Conservation (phyloP, 345 rosid species). For the Moricandia moricandioides region DNA sequence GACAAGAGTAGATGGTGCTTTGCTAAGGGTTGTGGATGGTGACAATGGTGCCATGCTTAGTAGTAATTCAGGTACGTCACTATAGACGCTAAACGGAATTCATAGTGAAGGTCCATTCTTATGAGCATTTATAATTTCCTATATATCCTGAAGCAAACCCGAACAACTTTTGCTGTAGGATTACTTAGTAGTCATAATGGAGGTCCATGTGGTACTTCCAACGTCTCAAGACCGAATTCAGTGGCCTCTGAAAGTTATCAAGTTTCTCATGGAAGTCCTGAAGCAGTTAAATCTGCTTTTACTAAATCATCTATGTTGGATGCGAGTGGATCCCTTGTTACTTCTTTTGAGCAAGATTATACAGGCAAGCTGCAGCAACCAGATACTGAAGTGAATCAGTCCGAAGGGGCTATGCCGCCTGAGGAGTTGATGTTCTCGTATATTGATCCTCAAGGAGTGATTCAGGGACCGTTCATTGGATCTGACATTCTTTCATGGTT, state of each 20-base stretch:
- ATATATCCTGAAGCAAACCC: conserved; percentile 2
- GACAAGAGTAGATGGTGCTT: conserved; percentile 35
- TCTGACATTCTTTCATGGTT: conserved; percentile 80
- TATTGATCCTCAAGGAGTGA: conserved; percentile 81
- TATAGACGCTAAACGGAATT: background rate
- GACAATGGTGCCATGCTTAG: conserved; percentile 2
- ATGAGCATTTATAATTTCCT: background rate
- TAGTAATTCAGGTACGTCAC: conserved; percentile 24
- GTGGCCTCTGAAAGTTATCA: conserved; percentile 21
- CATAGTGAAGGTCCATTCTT: background rate
- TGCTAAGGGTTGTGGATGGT: conserved; percentile 9
- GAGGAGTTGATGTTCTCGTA: conserved; percentile 72
- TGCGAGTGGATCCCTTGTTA: conserved; percentile 15
- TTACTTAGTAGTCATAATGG: conserved; percentile 12
- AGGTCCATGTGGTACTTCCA: conserved; percentile 17
- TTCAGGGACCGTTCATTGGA: conserved; percentile 85
- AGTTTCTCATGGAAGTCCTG: conserved; percentile 28
- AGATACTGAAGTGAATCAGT: conserved; percentile 17
- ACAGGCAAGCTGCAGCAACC: conserved; percentile 27
- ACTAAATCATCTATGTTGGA: conserved; percentile 30
- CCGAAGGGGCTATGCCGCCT: conserved; percentile 36
- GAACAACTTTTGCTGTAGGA: conserved; percentile 18
- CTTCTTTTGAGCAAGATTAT: conserved; percentile 39
- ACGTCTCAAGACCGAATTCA: conserved; percentile 3
- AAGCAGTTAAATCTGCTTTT: conserved; percentile 13